Base-by-base conservation (phyloP, 495 filamentous ascomycete genomes). In the Friedmanniomyces endolithicus region DNA sequence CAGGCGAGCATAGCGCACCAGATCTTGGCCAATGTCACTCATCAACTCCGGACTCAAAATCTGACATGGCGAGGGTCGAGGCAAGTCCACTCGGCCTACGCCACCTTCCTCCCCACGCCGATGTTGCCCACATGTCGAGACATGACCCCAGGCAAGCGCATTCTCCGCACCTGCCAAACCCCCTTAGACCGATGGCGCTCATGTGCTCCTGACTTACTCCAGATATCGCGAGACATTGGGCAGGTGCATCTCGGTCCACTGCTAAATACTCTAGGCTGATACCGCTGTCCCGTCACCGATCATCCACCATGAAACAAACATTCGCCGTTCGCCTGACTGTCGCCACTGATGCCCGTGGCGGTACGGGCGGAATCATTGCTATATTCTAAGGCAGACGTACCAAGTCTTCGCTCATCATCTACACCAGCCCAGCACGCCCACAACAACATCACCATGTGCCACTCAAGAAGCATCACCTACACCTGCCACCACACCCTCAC, bases 401-500 rank as follows among this genome's bases (percentile, higher is more conserved):
- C n/a, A n/a, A 22, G 14, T 3, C 39, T 23, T 50, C 47, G 16
- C 47, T 19, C 24, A 31, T 17, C 47, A 19, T 11, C 49, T n/a
- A 39, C 16, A 41, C 33, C 45, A 48, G n/a, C n/a, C 45, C 45
- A 22, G 12, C 45, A 27, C 6, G 14, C 2, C 31, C 3, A 52
- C 12, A 23, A 9, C 39, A 47, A 24, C 44, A 6, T 47, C 44
- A 56, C 6, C 39, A 64, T 49, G 43, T 57, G 61, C 49, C 27
- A 52, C 16, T 47, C 55, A 20, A 1, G 40, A n/a, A 56, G 23
- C 47, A 19, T 58, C 9, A 51, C 17, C 22, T 57, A 56, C 31
- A 47, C 46, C 19, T 56, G 52, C 37, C 41, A 41, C 14, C 57
- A 60, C 44, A 35, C 45, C 40, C n/a, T 6, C 20, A 14, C 17